Evolutionary conservation across 805 yeast species (phyloP).

Genomic region (Sugiyamaella americana): DNA sequence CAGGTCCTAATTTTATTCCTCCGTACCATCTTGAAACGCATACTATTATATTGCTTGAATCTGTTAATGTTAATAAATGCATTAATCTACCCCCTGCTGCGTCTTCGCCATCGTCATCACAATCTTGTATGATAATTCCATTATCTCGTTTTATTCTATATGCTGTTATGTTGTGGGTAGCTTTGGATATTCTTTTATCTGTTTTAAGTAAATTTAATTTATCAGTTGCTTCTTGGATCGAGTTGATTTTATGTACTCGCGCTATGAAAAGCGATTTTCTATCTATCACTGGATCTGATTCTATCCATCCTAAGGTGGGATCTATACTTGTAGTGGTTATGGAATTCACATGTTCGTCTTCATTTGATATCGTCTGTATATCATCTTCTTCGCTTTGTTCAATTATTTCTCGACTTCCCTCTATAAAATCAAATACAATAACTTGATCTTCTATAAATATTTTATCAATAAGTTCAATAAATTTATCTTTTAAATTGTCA

Average conservation of each 20-base stretch:
- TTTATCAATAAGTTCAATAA: slow-evolving; percentile 31
- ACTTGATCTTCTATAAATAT: slow-evolving; percentile 59
- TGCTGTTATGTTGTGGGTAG: slow-evolving; percentile 80
- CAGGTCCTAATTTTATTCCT: slow-evolving; percentile 88
- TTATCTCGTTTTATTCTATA: slow-evolving; percentile 62
- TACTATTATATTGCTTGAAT: slow-evolving; percentile 77
- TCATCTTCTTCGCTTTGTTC: slow-evolving; percentile 25
- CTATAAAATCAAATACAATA: slow-evolving; percentile 73
- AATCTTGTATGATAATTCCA: slow-evolving; percentile 67
- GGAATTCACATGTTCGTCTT: background rate
- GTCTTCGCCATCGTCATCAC: slow-evolving; percentile 95
- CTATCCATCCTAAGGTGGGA: slow-evolving; percentile 65
- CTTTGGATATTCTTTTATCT: slow-evolving; percentile 61
- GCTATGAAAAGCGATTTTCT: slow-evolving; percentile 83
- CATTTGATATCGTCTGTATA: slow-evolving; percentile 17
- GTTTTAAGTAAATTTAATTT: slow-evolving; percentile 46
- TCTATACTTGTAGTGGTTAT: slow-evolving; percentile 34
- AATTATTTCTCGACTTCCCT: slow-evolving; percentile 30
- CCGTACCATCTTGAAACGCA: slow-evolving; percentile 92
- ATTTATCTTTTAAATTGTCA: slow-evolving; percentile 7
- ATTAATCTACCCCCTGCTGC: slow-evolving; percentile 90
- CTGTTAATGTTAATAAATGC: slow-evolving; percentile 55
- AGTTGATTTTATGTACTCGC: slow-evolving; percentile 54
- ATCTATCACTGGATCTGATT: slow-evolving; percentile 73
- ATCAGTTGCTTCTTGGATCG: slow-evolving; percentile 61